Evolutionary conservation across 805 yeast genomes (phyloP), one percentile per base, ranked within the genome.

Genomic region (Yamadazyma ubonensis): DNA sequence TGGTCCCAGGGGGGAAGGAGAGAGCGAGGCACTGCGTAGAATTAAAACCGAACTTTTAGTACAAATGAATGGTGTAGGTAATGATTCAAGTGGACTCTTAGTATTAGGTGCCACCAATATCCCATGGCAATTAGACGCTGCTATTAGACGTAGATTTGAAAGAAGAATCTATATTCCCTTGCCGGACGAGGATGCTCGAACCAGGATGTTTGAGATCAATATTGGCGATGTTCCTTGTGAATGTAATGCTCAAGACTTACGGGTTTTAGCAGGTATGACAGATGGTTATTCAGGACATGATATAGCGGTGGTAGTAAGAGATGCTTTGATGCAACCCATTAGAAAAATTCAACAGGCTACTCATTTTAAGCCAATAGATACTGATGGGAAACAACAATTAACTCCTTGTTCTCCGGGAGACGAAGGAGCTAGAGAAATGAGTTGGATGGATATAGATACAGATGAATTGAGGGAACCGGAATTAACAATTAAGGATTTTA

Each of bases 351-450:
- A 91, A 63, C 83, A 79, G 55, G 97, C 99, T 0, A 93, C 99
- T 0, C 99, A 93, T 70, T 93, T 93, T 70, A 85, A 84, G 58
- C 71, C 75, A 44, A 78, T 78, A 8, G 49, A 54, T 1, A 70
- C 72, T 6, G 73, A 66, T 19, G 68, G 65, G 1, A 49, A 43
- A 12, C 65, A 61, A 19, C 81, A 79, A 58, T 74, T 79, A 36
- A 86, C 90, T 11, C 99, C 99, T 1, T 93, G 99, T 57, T 89
- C 97, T 0, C 99, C 99, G 0, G 99, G 99, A n/a, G 96, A 86
- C 48, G 58, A 61, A 2, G 86, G 76, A 12, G 96, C 98, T 0
- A 61, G 65, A 29, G 99, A 93, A 58, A 83, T 86, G 87, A 81
- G 79, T 57, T 93, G 99, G 99, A 79, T 86, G 76, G 91, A 88